phyloP scores from a whole-genome alignment of 2,329 filamentous ascomycete genomes.

The Penicillium corylophilum region DNA sequence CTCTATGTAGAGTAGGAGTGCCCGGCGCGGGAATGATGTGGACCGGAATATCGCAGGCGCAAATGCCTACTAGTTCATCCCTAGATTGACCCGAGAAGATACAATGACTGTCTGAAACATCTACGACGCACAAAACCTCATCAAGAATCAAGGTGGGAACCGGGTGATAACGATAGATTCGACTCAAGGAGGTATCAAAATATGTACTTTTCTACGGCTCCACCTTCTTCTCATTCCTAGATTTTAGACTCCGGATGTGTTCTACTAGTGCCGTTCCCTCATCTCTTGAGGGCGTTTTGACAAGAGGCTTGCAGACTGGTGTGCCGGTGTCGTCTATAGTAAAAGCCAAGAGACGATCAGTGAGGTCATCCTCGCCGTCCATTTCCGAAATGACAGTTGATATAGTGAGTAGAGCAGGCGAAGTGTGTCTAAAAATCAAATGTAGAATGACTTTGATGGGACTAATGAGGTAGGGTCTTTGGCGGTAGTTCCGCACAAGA shows the following conservation, averaged over 20 bases:
- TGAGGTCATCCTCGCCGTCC: not conserved
- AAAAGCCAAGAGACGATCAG: not conserved
- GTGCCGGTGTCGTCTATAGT: not conserved
- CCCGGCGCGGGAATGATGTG: slow-evolving; percentile 35
- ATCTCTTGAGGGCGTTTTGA: not conserved
- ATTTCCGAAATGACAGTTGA: not conserved
- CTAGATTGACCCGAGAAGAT: slow-evolving; percentile 33
- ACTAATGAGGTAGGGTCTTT: too few species aligned
- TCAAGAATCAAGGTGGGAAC: not conserved
- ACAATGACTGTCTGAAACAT: slow-evolving; percentile 48
- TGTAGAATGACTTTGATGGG: too few species aligned
- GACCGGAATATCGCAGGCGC: slow-evolving; percentile 42
- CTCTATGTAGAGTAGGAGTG: slow-evolving; percentile 36
- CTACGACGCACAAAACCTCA: slow-evolving; percentile 21
- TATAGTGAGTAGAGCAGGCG: not conserved
- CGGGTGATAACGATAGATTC: not conserved
- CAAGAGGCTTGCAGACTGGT: not conserved
- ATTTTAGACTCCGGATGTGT: not conserved
- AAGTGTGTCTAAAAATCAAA: not conserved
- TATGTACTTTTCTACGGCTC: not conserved
- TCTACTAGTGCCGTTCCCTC: not conserved
- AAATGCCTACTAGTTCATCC: slow-evolving; percentile 36
- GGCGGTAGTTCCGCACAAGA: too few species aligned
- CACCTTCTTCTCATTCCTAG: not conserved
- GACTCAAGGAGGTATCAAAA: not conserved